A percentile compares a stretch with the other conserved stretches of the same genome.
Evolutionary conservation across 2,329 filamentous ascomycete genomes (phyloP).

Genomic region (Botryotinia narcissicola): DNA sequence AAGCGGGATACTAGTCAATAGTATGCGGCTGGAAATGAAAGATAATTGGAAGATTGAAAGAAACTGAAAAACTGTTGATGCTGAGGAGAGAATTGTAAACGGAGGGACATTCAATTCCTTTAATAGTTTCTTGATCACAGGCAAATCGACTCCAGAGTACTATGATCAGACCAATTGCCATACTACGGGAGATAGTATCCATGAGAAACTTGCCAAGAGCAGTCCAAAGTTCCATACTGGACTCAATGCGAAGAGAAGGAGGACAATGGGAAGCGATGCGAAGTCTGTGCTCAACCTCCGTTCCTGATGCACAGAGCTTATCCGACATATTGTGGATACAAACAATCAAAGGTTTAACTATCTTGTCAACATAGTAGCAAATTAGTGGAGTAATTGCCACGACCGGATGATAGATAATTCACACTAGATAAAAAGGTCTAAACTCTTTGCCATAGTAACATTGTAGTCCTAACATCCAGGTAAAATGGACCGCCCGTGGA

Average conservation of each 20-base stretch:
- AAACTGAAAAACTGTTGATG: conserved; percentile 32
- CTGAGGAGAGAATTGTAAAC: conserved; percentile 30
- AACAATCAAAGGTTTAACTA: not conserved
- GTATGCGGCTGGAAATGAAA: conserved; percentile 30
- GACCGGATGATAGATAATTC: conserved; percentile 1
- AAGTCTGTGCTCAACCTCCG: conserved; percentile 6
- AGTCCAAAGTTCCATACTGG: conserved; percentile 16
- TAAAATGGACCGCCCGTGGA: not conserved
- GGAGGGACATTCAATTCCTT: conserved; percentile 30
- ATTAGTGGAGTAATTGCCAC: not conserved
- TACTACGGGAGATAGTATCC: not conserved
- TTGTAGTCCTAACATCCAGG: conserved; percentile 1
- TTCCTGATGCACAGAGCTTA: conserved; percentile 1
- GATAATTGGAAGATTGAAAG: conserved; percentile 24
- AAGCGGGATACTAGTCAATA: conserved; percentile 35
- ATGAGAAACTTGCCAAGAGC: conserved; percentile 25
- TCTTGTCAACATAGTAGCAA: not conserved
- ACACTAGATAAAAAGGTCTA: no score
- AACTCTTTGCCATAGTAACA: not conserved
- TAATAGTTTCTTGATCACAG: conserved; percentile 28
- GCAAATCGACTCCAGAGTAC: not conserved
- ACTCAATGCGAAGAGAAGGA: not conserved
- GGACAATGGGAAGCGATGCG: conserved; percentile 4
- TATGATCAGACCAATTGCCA: conserved; percentile 6
- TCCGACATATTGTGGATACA: conserved; percentile 9